Evolutionary conservation across 2,329 filamentous ascomycete genomes (phyloP), one percentile per base, ranked within the genome.

Genomic region (Xylaria sp.): DNA sequence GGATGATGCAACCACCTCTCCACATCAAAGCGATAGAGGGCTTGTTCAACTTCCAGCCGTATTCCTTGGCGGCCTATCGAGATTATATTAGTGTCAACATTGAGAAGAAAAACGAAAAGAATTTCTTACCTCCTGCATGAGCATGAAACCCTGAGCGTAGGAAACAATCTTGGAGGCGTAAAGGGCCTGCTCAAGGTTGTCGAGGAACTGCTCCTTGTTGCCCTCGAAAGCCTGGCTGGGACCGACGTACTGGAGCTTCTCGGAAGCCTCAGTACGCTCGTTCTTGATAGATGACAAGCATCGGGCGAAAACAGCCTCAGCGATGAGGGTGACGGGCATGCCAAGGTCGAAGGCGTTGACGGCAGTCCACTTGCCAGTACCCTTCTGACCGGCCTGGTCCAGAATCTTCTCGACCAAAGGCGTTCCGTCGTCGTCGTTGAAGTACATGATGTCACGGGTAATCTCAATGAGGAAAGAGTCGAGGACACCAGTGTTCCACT

Each of bases 131-230:
- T 96, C 89, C 82, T 97, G 93, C 86, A 99, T 97, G 74, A 99
- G 86, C 93, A 97, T 97, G 86, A 99, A 99, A 76, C 94, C 94
- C 82, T 99, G 94, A 67, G 94, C 92, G 76, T 99, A 99, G 18
- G 94, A 99, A 79, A 99, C 97, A 76, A 99, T 99, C 90, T 99
- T 99, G 74, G 93, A 97, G 68, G 94, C 94, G 76, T 99, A 99
- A 64, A 99, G 87, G 69, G 93, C 94, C 83, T 99, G 94, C 84
- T 99, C 94, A 55, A 99, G 90, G 78, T 99, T 92, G 69, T 91
- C 90, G 69, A 99, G 87, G 86, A 97, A 96, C 77, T 92, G 85
- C 77, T 91, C 82, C 84, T 90, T 92, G 86, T 97, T 85, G 70
- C 94, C 94, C 71, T 89, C 84, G 78, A 97, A 97, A 72, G 85